Evolutionary conservation across 108 stramenopile genomes (phyloP).

Genomic region (Cylindrotheca fusiformis): DNA sequence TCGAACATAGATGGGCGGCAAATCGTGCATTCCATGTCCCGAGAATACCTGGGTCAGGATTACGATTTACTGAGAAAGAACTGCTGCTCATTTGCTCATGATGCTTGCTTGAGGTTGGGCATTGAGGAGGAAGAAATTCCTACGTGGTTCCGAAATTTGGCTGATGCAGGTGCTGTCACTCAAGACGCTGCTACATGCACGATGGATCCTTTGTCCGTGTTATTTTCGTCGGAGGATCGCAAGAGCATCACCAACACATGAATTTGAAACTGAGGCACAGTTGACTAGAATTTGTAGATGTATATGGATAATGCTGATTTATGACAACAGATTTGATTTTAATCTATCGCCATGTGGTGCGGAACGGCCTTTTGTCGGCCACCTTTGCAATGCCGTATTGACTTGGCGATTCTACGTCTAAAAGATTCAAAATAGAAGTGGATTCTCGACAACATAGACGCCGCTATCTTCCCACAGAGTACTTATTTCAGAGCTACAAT

Average conservation of each 20-base stretch:
- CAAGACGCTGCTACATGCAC: conserved; percentile 50
- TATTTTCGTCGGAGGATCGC: conserved; percentile 13
- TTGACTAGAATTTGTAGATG: too few species aligned
- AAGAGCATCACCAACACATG: too few species aligned
- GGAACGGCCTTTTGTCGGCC: too few species aligned
- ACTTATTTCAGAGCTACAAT: background rate
- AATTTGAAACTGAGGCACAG: too few species aligned
- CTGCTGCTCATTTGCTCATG: conserved; percentile 80
- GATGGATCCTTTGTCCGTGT: conserved; percentile 16
- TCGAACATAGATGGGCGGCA: conserved; percentile 48
- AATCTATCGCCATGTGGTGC: too few species aligned
- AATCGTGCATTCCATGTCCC: conserved; percentile 62
- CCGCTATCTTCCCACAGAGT: too few species aligned
- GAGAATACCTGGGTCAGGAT: conserved; percentile 70
- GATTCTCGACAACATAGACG: too few species aligned
- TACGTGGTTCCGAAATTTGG: conserved; percentile 76
- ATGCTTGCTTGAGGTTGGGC: conserved; percentile 72
- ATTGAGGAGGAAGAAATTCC: conserved; percentile 77
- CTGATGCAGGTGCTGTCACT: conserved; percentile 59
- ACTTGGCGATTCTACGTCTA: too few species aligned
- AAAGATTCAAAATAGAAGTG: too few species aligned
- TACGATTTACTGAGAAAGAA: conserved; percentile 82
- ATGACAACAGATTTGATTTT: too few species aligned
- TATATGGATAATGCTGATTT: too few species aligned
- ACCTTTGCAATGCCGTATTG: too few species aligned